Percentiles rank a stretch among this genome's conserved stretches.
Conservation (phyloP, 352 stramenopile species). For the Globisporangium spinosum region DNA sequence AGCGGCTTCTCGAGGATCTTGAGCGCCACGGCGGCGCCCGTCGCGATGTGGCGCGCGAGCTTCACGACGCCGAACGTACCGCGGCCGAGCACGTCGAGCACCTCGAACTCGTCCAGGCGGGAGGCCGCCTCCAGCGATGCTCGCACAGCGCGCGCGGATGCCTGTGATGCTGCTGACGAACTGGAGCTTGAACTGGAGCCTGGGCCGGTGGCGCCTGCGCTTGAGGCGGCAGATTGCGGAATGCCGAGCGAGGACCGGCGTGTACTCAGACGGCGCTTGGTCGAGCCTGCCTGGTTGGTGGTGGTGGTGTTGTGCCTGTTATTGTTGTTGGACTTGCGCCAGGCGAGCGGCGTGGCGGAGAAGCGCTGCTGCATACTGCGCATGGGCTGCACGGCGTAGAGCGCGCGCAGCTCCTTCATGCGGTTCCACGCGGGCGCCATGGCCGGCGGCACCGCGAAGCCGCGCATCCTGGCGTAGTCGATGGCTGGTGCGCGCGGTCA, state of each 20-base stretch:
- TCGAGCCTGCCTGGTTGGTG: slow-evolving; percentile 12
- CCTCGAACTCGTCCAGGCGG: slow-evolving; percentile 44
- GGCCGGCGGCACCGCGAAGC: slow-evolving; percentile 21
- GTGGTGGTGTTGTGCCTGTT: slow-evolving; percentile 12
- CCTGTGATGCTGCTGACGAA: neutral
- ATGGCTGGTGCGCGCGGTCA: neutral
- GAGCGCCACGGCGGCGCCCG: slow-evolving; percentile 51
- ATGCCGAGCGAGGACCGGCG: slow-evolving; percentile 20
- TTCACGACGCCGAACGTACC: slow-evolving; percentile 73
- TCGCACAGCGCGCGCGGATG: neutral
- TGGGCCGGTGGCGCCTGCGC: neutral
- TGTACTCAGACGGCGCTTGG: slow-evolving; percentile 19
- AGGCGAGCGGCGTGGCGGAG: slow-evolving; percentile 29
- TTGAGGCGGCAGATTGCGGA: neutral
- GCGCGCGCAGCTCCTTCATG: slow-evolving; percentile 32
- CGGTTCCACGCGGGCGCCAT: slow-evolving; percentile 41
- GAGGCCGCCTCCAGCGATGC: slow-evolving; percentile 28
- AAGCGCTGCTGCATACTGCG: slow-evolving; percentile 26
- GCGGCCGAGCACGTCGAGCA: slow-evolving; percentile 57
- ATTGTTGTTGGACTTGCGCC: slow-evolving; percentile 25
- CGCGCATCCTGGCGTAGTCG: slow-evolving; percentile 6
- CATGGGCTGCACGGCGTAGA: slow-evolving; percentile 23
- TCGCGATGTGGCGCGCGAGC: slow-evolving; percentile 52
- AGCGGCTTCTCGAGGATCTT: slow-evolving; percentile 48
- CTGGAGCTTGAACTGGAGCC: neutral